Evolutionary conservation across 176 grass and related monocot species (phyloP).

Genomic region (Chrysopogon serrulatus): DNA sequence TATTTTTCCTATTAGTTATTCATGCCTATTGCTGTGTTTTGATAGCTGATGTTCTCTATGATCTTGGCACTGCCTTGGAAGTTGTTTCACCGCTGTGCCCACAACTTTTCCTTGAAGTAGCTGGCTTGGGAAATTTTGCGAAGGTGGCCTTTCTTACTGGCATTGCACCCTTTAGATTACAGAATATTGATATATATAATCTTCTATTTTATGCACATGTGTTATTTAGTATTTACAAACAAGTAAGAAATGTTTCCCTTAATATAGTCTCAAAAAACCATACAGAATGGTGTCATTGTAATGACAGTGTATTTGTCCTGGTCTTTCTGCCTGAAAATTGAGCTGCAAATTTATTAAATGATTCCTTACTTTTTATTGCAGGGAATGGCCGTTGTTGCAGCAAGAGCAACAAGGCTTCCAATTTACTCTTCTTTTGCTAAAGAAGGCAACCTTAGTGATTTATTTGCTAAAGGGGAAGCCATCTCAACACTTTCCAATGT

Average conservation of each 20-base stretch:
- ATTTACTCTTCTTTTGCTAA: slow-evolving; percentile 98
- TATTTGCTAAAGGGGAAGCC: slow-evolving; percentile 97
- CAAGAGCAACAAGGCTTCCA: slow-evolving; percentile 84
- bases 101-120: slow-evolving; percentile 96
- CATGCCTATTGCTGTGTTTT: slow-evolving; percentile 1
- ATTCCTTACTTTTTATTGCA: slow-evolving; percentile 13
- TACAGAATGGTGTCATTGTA: background rate
- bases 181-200: background rate
- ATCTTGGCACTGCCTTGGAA: slow-evolving; percentile 87
- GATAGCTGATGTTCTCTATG: slow-evolving; percentile 97
- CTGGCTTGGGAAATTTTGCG: slow-evolving; percentile 87
- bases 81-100: slow-evolving; percentile 90
- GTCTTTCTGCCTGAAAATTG: background rate
- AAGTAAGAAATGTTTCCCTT: background rate
- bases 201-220: background rate
- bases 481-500: slow-evolving; percentile 97
- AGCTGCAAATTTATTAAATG: background rate
- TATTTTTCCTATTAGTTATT: background rate
- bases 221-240: background rate
- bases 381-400: slow-evolving; percentile 94
- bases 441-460: slow-evolving; percentile 96
- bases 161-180: background rate
- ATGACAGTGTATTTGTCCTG: background rate
- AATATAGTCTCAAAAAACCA: background rate
- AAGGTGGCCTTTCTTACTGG: slow-evolving; percentile 55